Conservation (phyloP, 208 protist species). For the Acanthamoeba healyi region DNA sequence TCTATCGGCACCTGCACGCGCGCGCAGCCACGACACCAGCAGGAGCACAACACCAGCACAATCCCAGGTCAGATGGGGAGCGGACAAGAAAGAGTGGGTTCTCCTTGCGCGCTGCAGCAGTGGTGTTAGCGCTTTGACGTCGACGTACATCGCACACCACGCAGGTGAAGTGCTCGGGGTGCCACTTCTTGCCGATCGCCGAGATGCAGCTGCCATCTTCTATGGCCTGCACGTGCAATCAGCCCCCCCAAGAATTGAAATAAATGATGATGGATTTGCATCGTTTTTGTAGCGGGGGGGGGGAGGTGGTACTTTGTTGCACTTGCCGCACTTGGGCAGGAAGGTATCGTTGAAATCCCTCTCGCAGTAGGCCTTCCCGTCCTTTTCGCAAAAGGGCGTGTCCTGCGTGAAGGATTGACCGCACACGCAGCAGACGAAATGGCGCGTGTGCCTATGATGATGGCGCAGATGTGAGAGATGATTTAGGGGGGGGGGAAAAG, state of each 20-base stretch:
- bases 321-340: conserved; percentile 3
- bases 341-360: conserved; percentile 29
- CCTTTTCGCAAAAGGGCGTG: conserved; percentile 30
- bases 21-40: no score
- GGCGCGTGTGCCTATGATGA: neutral
- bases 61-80: no score
- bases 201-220: conserved; percentile 34
- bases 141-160: neutral
- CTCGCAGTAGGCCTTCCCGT: conserved; percentile 41
- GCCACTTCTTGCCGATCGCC: conserved; percentile 45
- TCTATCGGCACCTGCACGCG: neutral
- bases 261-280: neutral
- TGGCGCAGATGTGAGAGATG: neutral
- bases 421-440: conserved; percentile 32
- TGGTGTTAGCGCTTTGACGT: neutral
- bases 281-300: neutral
- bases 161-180: conserved; percentile 40
- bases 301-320: neutral
- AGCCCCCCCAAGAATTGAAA: neutral
- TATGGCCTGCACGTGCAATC: neutral
- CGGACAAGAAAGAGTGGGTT: no score
- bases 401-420: neutral
- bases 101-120: neutral
- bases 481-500: neutral
- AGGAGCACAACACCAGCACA: no score